Conservation (phyloP, 2,329 filamentous ascomycete genomes). For the Aspergillus ibericus region DNA sequence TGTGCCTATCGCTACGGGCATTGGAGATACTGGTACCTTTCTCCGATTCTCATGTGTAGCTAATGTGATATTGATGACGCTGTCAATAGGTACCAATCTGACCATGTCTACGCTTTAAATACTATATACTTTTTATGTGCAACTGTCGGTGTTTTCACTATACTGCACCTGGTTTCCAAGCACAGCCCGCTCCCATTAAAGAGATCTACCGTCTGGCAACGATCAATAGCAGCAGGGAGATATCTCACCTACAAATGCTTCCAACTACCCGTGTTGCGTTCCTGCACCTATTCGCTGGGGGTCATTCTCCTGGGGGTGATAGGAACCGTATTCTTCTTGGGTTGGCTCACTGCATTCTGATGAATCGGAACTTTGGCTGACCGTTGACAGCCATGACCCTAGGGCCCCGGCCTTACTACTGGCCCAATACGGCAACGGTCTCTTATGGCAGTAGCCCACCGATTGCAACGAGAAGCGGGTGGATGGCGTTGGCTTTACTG, state of each 20-base stretch:
- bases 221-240: conserved; percentile 37
- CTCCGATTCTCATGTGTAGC: background rate
- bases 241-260: conserved; percentile 47
- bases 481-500: conserved; percentile 53
- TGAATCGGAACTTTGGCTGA: background rate
- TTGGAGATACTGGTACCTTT: conserved; percentile 35
- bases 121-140: conserved; percentile 56
- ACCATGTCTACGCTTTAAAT: conserved; percentile 54
- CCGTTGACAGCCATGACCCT: conserved; percentile 45
- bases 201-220: conserved; percentile 32
- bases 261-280: conserved; percentile 34
- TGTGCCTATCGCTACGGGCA: conserved; percentile 27
- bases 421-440: conserved; percentile 46
- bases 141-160: conserved; percentile 50
- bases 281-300: conserved; percentile 49
- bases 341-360: conserved; percentile 21
- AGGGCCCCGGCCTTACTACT: conserved; percentile 57
- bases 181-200: conserved; percentile 32
- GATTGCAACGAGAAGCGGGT: conserved; percentile 54
- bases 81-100: conserved; percentile 53
- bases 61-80: background rate
- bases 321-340: conserved; percentile 51
- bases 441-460: conserved; percentile 55
- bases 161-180: conserved; percentile 38
- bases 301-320: conserved; percentile 42